phyloP scores from a whole-genome alignment of 1,139 yeast genomes.

The Geotrichum fermentans region DNA sequence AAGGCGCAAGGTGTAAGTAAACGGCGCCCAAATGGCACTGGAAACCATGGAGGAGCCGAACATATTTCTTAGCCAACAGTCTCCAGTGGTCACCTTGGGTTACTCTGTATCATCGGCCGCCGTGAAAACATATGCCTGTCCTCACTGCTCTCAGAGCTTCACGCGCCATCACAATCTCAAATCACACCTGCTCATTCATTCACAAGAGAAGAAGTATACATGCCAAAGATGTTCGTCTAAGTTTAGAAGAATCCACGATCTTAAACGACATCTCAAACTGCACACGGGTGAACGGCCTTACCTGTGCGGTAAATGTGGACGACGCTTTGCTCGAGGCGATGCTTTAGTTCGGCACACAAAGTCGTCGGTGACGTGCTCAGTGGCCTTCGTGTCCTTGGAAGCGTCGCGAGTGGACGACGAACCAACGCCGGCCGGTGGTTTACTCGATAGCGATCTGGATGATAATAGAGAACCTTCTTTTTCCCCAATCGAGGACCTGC shows the following conservation, averaged over 20 bases:
- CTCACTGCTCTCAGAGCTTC: conserved; percentile 19
- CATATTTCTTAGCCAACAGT: too few species aligned
- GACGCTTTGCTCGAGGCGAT: conserved; percentile 71
- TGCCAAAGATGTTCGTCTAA: conserved; percentile 61
- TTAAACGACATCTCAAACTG: conserved; percentile 67
- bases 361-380: conserved; percentile 29
- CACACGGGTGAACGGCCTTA: conserved; percentile 76
- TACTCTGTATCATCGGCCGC: too few species aligned
- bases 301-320: conserved; percentile 55
- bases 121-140: conserved; percentile 12
- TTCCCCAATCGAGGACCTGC: too few species aligned
- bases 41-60: neutral
- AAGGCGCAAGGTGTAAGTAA: too few species aligned
- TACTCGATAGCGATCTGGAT: too few species aligned
- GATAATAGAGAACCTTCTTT: too few species aligned
- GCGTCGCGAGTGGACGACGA: neutral
- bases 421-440: too few species aligned
- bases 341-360: conserved; percentile 65
- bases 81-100: too few species aligned
- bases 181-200: conserved; percentile 14
- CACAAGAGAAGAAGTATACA: conserved; percentile 52
- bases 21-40: too few species aligned
- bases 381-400: conserved; percentile 2
- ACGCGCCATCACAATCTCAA: conserved; percentile 19
- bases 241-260: conserved; percentile 70